Evolutionary conservation across 139 green algal genomes (phyloP), one percentile per base, ranked within the genome.

Genomic region (Chlorella vulgaris): DNA sequence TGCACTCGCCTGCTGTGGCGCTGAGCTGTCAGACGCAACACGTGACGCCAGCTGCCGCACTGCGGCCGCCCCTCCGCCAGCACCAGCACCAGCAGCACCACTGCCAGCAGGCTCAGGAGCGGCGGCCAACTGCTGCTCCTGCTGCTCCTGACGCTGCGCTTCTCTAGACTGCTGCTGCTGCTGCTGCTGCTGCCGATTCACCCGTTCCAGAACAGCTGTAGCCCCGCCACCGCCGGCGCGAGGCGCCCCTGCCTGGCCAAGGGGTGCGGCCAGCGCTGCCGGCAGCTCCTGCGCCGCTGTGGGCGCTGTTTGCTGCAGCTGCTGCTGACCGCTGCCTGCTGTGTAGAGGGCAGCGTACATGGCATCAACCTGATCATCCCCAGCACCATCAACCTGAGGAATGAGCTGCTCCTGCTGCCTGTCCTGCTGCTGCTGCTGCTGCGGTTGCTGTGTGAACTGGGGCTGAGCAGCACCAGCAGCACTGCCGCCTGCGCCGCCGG

Each of bases 341-440:
- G 28, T 26, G 38, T 40, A 74, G 29, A 74, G 61, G 0, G 61
- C 76, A 18, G 51, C 74, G 10, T 74, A 47, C 62, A 67, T 55
- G 7, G 58, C 58, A 7, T 63, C 24, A 36, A 53, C 36, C 28
- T 58, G 13, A 31, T 79, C 81, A 38, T 77, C 63, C 7, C 26
- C 61, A 19, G 74, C 47, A 6, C 50, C 82, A 71, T 80, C 75
- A 22, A 86, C 65, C n/a, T 83, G 74, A 10, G 74, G 65, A 28
- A 79, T 79, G n/a, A 39, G 31, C 24, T 35, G 42, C 77, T 60
- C 39, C 77, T 82, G 62, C 62, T 53, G 60, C 31, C 18, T 7
- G 51, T 73, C 47, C 65, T 55, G 77, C 22, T 38, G 42, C 15
- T 36, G n/a, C 42, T 26, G 61, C 40, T 36, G 40, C 3, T 10